Percentiles rank a stretch among this genome's conserved stretches.
Evolutionary conservation across 2,329 filamentous ascomycete species (phyloP).

Genomic region (Claviceps spartinae): DNA sequence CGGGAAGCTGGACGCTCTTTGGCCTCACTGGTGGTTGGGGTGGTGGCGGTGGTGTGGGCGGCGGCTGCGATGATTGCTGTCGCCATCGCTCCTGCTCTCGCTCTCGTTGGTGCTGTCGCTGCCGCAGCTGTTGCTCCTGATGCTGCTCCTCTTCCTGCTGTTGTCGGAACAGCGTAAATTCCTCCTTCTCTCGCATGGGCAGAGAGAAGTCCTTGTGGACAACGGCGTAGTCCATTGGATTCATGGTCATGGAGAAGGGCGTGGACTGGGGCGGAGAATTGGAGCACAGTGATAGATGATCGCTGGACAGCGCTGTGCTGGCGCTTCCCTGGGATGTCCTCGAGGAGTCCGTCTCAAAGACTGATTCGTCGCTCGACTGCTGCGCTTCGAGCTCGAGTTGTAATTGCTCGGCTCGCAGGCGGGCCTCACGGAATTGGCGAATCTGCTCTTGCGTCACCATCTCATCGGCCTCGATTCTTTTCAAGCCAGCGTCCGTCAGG

Average conservation of each 20-base stretch:
- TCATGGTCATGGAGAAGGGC: not conserved
- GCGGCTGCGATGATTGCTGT: too few relatives aligned
- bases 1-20: slow-evolving; percentile 13
- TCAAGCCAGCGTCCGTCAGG: slow-evolving; percentile 40
- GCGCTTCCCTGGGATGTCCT: not conserved
- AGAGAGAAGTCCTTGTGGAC: slow-evolving; percentile 2
- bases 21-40: too few relatives aligned
- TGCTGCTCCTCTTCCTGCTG: not conserved
- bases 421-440: not conserved
- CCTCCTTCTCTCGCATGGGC: not conserved
- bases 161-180: not conserved
- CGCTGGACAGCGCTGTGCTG: not conserved
- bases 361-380: slow-evolving; percentile 1
- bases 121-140: not conserved
- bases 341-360: not conserved
- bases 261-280: too few relatives aligned
- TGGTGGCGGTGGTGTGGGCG: too few relatives aligned
- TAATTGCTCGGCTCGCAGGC: not conserved
- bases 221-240: slow-evolving; percentile 2
- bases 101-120: too few relatives aligned
- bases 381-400: not conserved
- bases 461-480: slow-evolving; percentile 43
- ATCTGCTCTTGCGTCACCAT: slow-evolving; percentile 20
- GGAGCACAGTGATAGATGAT: not conserved
- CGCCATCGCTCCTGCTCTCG: too few relatives aligned